Base-by-base conservation (phyloP, 345 rosid genomes). In the Sisymbrium irio region DNA sequence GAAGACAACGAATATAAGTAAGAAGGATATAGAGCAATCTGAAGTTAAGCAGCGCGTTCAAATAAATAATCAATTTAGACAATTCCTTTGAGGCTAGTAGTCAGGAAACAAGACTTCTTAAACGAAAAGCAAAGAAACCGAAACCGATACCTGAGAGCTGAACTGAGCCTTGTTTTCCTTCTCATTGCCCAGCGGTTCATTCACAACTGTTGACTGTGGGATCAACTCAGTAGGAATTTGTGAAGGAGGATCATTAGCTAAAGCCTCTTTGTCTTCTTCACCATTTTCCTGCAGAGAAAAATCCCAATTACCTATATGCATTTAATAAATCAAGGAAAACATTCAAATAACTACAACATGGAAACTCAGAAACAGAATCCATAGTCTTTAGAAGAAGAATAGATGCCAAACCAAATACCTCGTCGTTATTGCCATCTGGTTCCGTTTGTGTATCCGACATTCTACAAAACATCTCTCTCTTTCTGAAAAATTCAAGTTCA, bases 371-470 rank as follows among this genome's bases (percentile, higher is more conserved):
- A 30, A 36, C 72, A 55, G 1, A n/a, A 15, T 42, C 49, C 36
- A 61, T 32, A 51, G 7, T 54, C n/a, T 27, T 3, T 28, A 39
- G 6, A 11, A 56, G 49, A 65, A 55, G 20, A 6, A 1, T n/a
- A 51, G 33, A n/a, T n/a, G n/a, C n/a, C n/a, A n/a, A n/a, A n/a
- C n/a, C 42, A 63, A 4, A 17, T 76, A 87, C 98, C 97, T 88
- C 75, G 64, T 91, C 93, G 46, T 88, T 78, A 58, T 89, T 85
- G 65, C 85, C 81, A 77, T 89, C 97, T 35, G 97, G 88, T 82
- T 89, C 92, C 5, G 79, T 88, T 79, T 86, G 80, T 22, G 96
- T 47, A 27, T 87, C 89, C 10, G 86, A 83, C 18, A 51, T 86
- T 81, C 97, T 85, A 81, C 88, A 81, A 47, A 84, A 62, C 65